Evolutionary conservation across 495 filamentous ascomycete species (phyloP), one percentile per base, ranked within the genome.

Genomic region (Aspergillus cristatus): DNA sequence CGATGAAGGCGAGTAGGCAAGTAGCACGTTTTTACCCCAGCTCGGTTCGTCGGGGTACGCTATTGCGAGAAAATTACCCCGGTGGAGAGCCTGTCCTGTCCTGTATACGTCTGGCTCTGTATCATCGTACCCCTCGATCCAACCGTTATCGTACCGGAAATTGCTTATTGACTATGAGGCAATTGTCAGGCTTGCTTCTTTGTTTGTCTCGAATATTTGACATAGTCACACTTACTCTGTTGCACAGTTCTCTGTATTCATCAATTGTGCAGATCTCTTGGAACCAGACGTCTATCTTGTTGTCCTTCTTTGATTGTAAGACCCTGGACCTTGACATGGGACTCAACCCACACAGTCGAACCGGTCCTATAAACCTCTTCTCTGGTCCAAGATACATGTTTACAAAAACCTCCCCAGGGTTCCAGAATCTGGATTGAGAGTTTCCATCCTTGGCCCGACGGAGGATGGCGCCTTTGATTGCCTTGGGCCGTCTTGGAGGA

Each of bases 261-360:
- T 50, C 47, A 7, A 50, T 38, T 7, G 53, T 66, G 43, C 48
- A 70, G 2, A 59, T 32, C 36, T 62, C 35, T 33, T 51, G 54
- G 44, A 69, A 74, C 56, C 65, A 67, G 38, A 67, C 46, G 28
- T 58, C 48, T 29, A 62, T 47, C 13, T 34, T 42, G 14, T 41
- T 46, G 7, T 13, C 33, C 30, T 35, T 45, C 42, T 46, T 57
- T 18, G 51, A 42, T 18, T 38, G 33, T 2, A 24, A 50, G 11
- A 15, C 72, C 41, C 14, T 58, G 47, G 6, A 14, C 17, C 35
- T 43, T 50, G 7, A n/a, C 38, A 39, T 0, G 16, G 4, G 12
- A 0, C 20, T 38, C 11, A 67, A 35, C 14, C 67, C 68, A 40
- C 60, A 63, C 10, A 75, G 39, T 14, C 54, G 58, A 17, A 60